Base-by-base conservation (phyloP, 768 basidiomycete genomes). In the Melanogaster broomeanus region DNA sequence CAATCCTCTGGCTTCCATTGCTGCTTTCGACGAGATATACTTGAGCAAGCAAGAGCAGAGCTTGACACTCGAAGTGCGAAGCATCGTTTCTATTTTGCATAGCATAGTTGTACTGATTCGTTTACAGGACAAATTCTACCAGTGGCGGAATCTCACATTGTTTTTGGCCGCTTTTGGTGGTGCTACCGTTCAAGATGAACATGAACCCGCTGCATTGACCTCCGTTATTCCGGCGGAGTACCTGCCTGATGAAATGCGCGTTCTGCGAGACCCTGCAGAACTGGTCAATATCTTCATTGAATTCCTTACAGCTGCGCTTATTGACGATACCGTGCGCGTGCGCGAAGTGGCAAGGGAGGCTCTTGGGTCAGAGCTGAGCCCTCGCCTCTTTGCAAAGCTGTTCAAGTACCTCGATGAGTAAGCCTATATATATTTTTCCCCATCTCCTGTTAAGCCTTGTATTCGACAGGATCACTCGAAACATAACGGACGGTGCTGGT, bases 131-230 rank as follows among this genome's bases (percentile, higher is more conserved):
- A 77, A 83, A 57, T 80, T 84, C 37, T 80, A 77, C 33, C 88
- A 92, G 58, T 97, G 93, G 93, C 86, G 90, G 60, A 92, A 94
- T 62, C 72, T 92, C 12, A 85, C 88, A 0, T 70, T 92, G 21
- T 90, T 88, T 68, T 73, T 95, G 34, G 83, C 89, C 4, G 81
- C 88, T 0, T 77, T 85, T n/a, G 84, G 85, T 33, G 87, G 87
- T 5, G 73, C 81, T 6, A 87, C 87, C 54, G 70, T 82, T 18
- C 71, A 75, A 35, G 81, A 87, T 15, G 71, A 75, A 39, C 74
- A 78, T 28, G 74, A 83, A 37, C 67, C 77, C 30, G 67, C 70
- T n/a, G 73, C 77, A 21, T 69, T 90, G 21, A 71, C 77, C 16
- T 61, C 74, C 8, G 72, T 84, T 33, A 77, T 90, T 46, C 82